Conservation (phyloP, 2,329 filamentous ascomycete species). For the Aureobasidium melanogenum region DNA sequence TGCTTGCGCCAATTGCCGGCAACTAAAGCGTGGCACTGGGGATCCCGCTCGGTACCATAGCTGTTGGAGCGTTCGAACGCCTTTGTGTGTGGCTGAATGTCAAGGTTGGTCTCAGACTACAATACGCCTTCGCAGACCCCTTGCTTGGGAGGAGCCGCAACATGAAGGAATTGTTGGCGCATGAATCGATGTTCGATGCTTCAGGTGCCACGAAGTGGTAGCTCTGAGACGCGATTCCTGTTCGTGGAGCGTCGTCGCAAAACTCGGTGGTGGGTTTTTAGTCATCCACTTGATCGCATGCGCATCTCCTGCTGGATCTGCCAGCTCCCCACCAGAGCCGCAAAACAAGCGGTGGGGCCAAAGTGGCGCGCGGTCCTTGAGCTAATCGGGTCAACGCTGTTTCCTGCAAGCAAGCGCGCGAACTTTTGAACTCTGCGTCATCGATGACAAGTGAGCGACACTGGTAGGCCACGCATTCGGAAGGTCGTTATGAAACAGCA, state of each 20-base stretch:
- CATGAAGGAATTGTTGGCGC: neutral
- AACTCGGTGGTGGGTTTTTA: neutral
- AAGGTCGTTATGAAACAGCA: constrained; percentile 11
- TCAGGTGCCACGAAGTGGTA: neutral
- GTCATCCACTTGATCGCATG: constrained; percentile 5
- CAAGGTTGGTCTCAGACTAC: neutral
- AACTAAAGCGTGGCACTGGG: constrained; percentile 9
- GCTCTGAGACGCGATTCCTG: neutral
- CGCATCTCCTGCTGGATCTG: constrained; percentile 3
- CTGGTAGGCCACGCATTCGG: neutral
- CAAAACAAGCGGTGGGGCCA: constrained; percentile 3
- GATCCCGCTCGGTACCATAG: constrained; percentile 6
- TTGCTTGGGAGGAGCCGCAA: neutral
- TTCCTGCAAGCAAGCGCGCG: constrained; percentile 5
- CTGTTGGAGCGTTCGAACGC: constrained; percentile 6
- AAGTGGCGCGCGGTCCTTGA: constrained; percentile 8
- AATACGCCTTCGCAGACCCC: neutral
- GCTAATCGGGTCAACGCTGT: constrained; percentile 9
- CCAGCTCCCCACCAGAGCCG: constrained; percentile 6
- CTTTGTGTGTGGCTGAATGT: constrained; percentile 3
- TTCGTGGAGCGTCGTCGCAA: neutral
- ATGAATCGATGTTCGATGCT: neutral
- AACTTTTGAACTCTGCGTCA: constrained; percentile 1
- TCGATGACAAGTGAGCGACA: constrained; percentile 10
- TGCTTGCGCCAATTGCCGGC: constrained; percentile 1